Base-by-base conservation (phyloP, 331 rosid species). In the Rosa hybrid region DNA sequence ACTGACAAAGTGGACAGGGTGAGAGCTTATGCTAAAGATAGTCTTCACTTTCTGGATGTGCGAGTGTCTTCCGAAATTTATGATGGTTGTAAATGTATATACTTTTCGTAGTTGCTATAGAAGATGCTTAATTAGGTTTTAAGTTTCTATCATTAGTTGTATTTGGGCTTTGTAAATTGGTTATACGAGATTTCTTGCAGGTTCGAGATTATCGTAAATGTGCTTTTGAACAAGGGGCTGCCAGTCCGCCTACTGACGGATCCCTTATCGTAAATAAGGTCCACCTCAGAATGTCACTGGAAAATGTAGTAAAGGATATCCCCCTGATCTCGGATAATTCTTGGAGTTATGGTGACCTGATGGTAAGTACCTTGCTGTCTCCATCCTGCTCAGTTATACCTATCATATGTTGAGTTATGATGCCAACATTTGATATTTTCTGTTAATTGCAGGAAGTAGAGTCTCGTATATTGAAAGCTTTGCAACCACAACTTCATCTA, bases 321-420 rank as follows among this genome's bases (percentile, higher is more conserved):
- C 97, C 98, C n/a, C 84, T 84, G 59, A 88, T 93, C 84, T 87
- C 97, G 1, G 94, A 96, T 87, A 86, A 84, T 85, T 89, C 98
- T 56, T 96, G 99, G 99, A 90, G 94, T 17, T 96, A 96, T 83
- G 99, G 99, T 71, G 99, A 93, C 89, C 86, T 96, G 77, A 96
- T 96, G 97, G 99, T 96, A 77, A 83, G 92, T 81, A 59, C 68
- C 45, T 80, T 78, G 69, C 49, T 48, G 71, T 84, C 30, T 62
- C 60, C 34, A 79, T 67, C 60, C 62, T 60, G 84, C 27, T 53
- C 39, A 68, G 27, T 83, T 68, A 57, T 17, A 27, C 72, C 51
- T 60, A 12, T 73, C 64, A 76, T 67, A 27, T 77, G 23, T 73
- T 77, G 79, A 69, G 60, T 60, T 48, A 75, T 81, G 57, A 83